Percentiles rank a stretch among this genome's conserved stretches.
phyloP scores from a whole-genome alignment of 306 rosid genomes.

The Quercus aquifolioides region DNA sequence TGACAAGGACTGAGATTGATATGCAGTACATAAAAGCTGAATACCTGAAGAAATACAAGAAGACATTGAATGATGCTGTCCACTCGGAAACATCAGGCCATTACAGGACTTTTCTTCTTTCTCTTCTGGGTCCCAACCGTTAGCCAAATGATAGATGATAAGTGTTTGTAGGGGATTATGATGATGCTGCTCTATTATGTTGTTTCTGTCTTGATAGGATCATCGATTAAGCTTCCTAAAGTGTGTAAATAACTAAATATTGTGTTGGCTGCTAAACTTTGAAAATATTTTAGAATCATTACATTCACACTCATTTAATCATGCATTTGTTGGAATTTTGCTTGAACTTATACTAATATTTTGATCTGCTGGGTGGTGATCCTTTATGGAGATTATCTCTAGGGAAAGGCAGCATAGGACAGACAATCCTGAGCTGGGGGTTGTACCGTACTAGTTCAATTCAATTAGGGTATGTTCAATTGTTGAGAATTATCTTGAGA shows the following conservation, averaged over 20 bases:
- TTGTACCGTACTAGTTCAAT: too few species aligned
- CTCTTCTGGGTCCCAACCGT: constrained; percentile 58
- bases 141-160: constrained; percentile 4
- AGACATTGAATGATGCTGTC: constrained; percentile 66
- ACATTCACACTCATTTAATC: too few species aligned
- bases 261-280: background rate
- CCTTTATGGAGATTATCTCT: too few species aligned
- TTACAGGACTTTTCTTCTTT: constrained; percentile 66
- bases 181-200: constrained; percentile 1
- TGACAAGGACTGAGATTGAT: constrained; percentile 69
- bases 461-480: too few species aligned
- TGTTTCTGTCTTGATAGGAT: background rate
- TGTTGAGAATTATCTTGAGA: too few species aligned
- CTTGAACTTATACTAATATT: too few species aligned
- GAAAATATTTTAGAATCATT: too few species aligned
- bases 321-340: too few species aligned
- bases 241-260: background rate
- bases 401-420: too few species aligned
- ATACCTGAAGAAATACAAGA: constrained; percentile 53
- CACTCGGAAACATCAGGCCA: constrained; percentile 76
- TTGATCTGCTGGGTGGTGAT: too few species aligned
- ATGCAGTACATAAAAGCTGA: constrained; percentile 70
- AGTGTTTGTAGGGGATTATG: constrained; percentile 2
- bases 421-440: too few species aligned
- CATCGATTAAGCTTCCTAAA: background rate